Evolutionary conservation across 2,329 filamentous ascomycete species (phyloP), one percentile per base, ranked within the genome.

Genomic region (Podosphaera fusca): DNA sequence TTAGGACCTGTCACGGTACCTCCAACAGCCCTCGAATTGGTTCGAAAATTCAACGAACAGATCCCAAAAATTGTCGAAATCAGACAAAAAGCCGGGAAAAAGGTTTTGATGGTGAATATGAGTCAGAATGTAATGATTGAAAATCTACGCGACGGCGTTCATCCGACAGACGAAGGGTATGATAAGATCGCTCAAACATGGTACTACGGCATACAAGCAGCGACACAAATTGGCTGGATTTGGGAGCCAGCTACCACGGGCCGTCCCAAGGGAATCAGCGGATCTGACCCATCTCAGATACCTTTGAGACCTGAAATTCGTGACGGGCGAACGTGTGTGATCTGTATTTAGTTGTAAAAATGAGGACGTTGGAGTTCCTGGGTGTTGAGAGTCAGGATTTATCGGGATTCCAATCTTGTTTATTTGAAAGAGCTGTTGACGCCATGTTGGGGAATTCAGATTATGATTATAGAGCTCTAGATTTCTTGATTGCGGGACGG

Each of bases 1-100:
- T 65, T 71, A 35, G 67, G 68, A 9, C 60, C 63, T 10, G 55
- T 58, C 21, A 52, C 56, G 4, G 49, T 50, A 4, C 49, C 59
- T 7, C 29, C 58, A n/a, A 12, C 33, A 1, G 50, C 31, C 7
- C 31, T 33, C n/a, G 30, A 35, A 2, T 8, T 35, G 31, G 36
- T 53, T 14, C 30, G 33, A 53, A 53, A 7, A 35, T 63, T 59
- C 55, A 61, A 61, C 35, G 42, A 54, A 9, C 53, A 57, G 0
- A 58, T 63, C 35, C 54, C 58, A 3, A 51, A 49, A 12, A n/a
- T 63, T n/a, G 59, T 60, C 10, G 46, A 31, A 2, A 33, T 9
- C 9, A 40, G 57, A 30, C 55, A 49, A 2, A n/a, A 40, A 12
- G 9, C 7, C 1, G 60, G 60, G 21, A 40, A 54, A 45, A 60